Evolutionary conservation across 2,329 filamentous ascomycete genomes (phyloP).

Genomic region (Clarireedia paspali): DNA sequence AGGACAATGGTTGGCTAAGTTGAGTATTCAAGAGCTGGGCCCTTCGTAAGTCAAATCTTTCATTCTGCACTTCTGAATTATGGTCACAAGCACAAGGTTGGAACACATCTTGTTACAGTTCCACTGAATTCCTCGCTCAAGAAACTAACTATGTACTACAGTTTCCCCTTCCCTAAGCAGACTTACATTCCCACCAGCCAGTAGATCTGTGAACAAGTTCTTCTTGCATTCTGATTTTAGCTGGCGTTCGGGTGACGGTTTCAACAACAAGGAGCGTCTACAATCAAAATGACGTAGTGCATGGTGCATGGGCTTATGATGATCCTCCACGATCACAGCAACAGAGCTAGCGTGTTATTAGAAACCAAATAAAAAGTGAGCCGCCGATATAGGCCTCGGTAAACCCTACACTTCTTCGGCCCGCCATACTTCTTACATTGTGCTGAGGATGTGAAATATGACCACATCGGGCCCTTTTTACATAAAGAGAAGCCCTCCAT

Average conservation of each 20-base stretch:
- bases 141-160: conserved; percentile 32
- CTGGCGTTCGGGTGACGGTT: conserved; percentile 44
- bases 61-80: conserved; percentile 5
- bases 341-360: conserved; percentile 22
- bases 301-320: conserved; percentile 19
- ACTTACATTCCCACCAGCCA: conserved; percentile 48
- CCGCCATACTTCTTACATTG: conserved; percentile 1
- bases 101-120: neutral
- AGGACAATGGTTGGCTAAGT: conserved; percentile 91
- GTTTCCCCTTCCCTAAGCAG: conserved; percentile 78
- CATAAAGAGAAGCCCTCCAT: neutral
- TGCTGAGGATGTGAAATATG: neutral
- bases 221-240: conserved; percentile 32
- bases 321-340: conserved; percentile 31
- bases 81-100: neutral
- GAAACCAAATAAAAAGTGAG: conserved; percentile 18
- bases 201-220: conserved; percentile 18
- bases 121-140: conserved; percentile 7
- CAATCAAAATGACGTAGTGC: conserved; percentile 24
- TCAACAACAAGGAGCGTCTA: conserved; percentile 42
- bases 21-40: conserved; percentile 92
- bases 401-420: neutral
- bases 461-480: neutral
- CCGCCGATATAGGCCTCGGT: neutral
- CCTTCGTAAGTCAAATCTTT: conserved; percentile 67